Percentiles rank a stretch among this genome's conserved stretches.
These are phyloP conservation scores for Phytophthora tentaculata DNA, from an alignment of 352 stramenopile species.

Conservation along the genomic window DNA sequence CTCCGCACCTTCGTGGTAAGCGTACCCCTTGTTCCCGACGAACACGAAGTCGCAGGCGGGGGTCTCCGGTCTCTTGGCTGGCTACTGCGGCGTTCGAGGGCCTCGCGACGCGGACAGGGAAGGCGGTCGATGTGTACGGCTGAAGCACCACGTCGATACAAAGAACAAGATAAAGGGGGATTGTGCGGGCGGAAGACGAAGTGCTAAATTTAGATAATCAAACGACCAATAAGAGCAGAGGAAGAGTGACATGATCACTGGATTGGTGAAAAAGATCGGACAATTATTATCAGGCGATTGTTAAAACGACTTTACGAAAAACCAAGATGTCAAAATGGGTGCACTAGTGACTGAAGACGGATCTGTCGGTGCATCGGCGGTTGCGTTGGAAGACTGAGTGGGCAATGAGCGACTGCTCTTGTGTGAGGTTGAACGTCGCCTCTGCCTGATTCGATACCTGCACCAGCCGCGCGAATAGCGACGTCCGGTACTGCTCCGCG, in stretches of 20 bases:
- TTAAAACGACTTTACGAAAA: background rate
- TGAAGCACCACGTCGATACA: constrained; percentile 16
- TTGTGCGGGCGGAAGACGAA: constrained; percentile 10
- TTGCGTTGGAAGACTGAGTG: constrained; percentile 38
- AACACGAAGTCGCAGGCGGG: constrained; percentile 12
- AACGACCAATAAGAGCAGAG: constrained; percentile 4
- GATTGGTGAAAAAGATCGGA: constrained; percentile 24
- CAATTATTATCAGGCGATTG: constrained; percentile 4
- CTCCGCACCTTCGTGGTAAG: constrained; percentile 47
- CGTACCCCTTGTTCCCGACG: constrained; percentile 20
- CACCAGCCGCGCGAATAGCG: constrained; percentile 46
- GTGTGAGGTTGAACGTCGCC: constrained; percentile 47
- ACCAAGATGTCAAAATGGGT: background rate
- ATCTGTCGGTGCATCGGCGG: constrained; percentile 17
- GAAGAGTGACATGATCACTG: constrained; percentile 3
- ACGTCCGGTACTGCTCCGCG: constrained; percentile 40
- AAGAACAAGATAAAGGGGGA: constrained; percentile 29
- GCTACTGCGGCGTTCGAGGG: constrained; percentile 6
- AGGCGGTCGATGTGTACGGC: background rate
- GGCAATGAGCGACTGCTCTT: constrained; percentile 44
- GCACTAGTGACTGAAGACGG: constrained; percentile 25
- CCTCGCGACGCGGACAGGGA: background rate
- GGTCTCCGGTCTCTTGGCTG: constrained; percentile 13
- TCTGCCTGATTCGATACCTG: constrained; percentile 48
- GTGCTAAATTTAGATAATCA: constrained; percentile 14